phyloP scores from a whole-genome alignment of 805 yeast genomes.

The Ogataea corticis region DNA sequence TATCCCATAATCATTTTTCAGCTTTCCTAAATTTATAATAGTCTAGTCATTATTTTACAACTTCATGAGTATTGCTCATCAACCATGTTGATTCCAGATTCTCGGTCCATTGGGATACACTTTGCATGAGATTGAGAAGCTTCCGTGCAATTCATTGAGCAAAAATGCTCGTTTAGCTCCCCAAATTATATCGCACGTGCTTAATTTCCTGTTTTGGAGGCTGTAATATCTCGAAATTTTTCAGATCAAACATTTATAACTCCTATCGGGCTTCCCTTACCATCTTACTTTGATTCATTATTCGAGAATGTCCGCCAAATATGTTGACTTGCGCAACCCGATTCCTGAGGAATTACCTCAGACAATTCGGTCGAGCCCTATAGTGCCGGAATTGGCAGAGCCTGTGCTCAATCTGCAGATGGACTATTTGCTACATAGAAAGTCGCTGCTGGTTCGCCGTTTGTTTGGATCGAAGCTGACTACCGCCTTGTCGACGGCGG shows the following conservation, averaged over 20 bases:
- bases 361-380: slow-evolving; percentile 46
- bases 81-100: too few species aligned
- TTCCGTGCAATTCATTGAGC: background rate
- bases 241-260: background rate
- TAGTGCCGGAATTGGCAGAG: slow-evolving; percentile 58
- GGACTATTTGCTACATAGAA: slow-evolving; percentile 54
- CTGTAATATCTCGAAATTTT: background rate
- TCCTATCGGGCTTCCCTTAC: too few species aligned
- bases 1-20: too few species aligned
- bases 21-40: too few species aligned
- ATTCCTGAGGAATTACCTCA: slow-evolving; percentile 53
- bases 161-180: background rate
- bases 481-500: slow-evolving; percentile 27
- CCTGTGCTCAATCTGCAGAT: slow-evolving; percentile 65
- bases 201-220: slow-evolving; percentile 14
- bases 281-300: too few species aligned
- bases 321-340: slow-evolving; percentile 45
- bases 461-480: slow-evolving; percentile 50
- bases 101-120: too few species aligned
- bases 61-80: too few species aligned
- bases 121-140: too few species aligned
- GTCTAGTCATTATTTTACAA: too few species aligned
- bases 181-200: slow-evolving; percentile 18
- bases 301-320: background rate
- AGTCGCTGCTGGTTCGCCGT: slow-evolving; percentile 45